These are phyloP conservation scores for Aureobasidium lini DNA, from an alignment of 2,329 filamentous ascomycete species.

Conservation along the genomic window DNA sequence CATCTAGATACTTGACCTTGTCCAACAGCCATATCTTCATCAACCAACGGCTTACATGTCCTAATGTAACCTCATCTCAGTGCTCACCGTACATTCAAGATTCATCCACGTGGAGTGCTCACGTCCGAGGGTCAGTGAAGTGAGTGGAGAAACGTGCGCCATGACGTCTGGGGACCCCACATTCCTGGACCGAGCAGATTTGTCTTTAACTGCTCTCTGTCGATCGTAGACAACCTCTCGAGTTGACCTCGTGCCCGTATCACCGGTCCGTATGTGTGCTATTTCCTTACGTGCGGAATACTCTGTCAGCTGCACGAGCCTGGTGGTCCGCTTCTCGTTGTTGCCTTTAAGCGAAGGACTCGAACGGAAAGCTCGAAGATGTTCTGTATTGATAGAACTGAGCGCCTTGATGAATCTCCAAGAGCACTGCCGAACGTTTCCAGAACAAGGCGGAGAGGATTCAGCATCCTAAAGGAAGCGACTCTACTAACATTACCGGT, in stretches of 20 bases:
- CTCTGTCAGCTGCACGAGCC: constrained; percentile 6
- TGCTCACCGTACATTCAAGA: neutral
- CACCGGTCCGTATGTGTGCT: neutral
- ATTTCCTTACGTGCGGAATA: neutral
- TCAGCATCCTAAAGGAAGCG: neutral
- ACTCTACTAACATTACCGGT: neutral
- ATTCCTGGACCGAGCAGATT: neutral
- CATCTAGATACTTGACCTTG: too few relatives aligned
- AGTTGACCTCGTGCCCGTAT: constrained; percentile 9
- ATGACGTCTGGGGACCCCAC: constrained; percentile 10
- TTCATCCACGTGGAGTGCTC: constrained; percentile 3
- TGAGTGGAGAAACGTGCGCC: neutral
- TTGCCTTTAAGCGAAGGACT: neutral
- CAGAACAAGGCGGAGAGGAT: neutral
- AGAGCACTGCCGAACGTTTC: neutral
- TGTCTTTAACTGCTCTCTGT: neutral
- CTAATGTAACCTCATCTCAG: neutral
- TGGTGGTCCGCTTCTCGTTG: neutral
- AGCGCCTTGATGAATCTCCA: neutral
- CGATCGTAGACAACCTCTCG: neutral
- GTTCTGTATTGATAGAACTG: neutral
- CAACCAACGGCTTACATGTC: too few relatives aligned
- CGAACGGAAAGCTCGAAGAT: neutral
- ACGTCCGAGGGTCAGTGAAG: neutral
- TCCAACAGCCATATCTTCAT: too few relatives aligned